Conservation (phyloP, 768 basidiomycete species). For the Tricholoma matsutake region DNA sequence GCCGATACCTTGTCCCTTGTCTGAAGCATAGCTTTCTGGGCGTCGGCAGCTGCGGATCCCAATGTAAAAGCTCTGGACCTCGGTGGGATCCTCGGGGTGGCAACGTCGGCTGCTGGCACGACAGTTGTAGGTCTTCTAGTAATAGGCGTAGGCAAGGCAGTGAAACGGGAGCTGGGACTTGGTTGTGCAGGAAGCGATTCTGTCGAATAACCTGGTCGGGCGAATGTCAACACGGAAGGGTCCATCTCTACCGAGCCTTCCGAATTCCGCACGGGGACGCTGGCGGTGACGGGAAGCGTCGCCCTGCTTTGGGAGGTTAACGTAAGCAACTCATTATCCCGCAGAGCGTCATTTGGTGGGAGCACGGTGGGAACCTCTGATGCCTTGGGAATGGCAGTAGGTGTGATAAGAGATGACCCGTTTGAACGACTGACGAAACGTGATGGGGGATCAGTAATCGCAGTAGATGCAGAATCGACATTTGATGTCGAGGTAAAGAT, state of each 20-base stretch:
- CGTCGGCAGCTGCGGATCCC: slow-evolving; percentile 3
- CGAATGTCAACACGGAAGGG: slow-evolving; percentile 72
- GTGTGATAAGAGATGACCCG: slow-evolving; percentile 20
- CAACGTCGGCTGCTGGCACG: not conserved
- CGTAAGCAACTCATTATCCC: slow-evolving; percentile 1
- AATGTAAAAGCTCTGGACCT: slow-evolving; percentile 11
- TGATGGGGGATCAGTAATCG: slow-evolving; percentile 49
- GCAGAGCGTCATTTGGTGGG: not conserved
- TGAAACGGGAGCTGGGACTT: slow-evolving; percentile 13
- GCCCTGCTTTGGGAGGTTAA: slow-evolving; percentile 30
- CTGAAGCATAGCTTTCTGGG: not conserved
- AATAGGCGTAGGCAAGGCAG: slow-evolving; percentile 31
- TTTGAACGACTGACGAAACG: slow-evolving; percentile 33
- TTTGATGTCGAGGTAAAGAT: slow-evolving; percentile 40
- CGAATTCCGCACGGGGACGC: slow-evolving; percentile 18
- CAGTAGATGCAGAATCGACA: slow-evolving; percentile 36
- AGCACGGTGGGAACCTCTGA: slow-evolving; percentile 17
- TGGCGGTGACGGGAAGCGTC: slow-evolving; percentile 31
- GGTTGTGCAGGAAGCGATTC: slow-evolving; percentile 53
- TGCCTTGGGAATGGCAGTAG: slow-evolving; percentile 22
- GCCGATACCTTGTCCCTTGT: not conserved
- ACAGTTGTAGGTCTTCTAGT: not conserved
- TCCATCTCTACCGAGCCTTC: slow-evolving; percentile 60
- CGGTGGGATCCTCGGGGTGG: not conserved
- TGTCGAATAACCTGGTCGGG: slow-evolving; percentile 73